phyloP scores from a whole-genome alignment of 257 asterid species.

The Solanum raphanifolium region DNA sequence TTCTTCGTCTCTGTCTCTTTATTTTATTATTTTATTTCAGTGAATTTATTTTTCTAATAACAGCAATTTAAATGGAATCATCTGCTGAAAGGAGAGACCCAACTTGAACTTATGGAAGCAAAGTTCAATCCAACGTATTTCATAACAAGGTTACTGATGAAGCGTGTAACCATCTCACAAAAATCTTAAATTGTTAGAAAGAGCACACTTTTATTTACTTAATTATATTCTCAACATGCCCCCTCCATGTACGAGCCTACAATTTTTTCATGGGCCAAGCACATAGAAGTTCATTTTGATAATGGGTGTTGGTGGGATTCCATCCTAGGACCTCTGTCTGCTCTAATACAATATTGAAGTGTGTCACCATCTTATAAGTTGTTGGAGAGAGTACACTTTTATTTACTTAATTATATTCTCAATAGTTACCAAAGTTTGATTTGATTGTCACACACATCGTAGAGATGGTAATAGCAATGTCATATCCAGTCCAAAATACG shows the following conservation, averaged over 20 bases:
- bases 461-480: background rate
- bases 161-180: background rate
- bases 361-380: background rate
- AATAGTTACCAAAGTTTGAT: background rate
- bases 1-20: background rate
- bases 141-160: background rate
- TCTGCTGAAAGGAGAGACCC: background rate
- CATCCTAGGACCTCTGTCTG: background rate
- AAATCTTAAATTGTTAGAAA: background rate
- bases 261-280: background rate
- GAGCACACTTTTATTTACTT: background rate
- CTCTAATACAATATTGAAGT: background rate
- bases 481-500: background rate
- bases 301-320: background rate
- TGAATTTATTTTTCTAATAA: background rate
- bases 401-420: background rate
- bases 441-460: background rate
- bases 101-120: background rate
- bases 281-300: background rate
- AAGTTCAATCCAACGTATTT: background rate
- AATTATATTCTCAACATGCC: background rate
- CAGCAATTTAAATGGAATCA: background rate
- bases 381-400: background rate
- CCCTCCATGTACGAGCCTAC: background rate
- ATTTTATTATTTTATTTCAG: background rate